Conservation (phyloP, 345 rosid species). For the rapeseed (Brassica napus) region Da-Ae NC_063442.1:41279001-41279500, state of each 20-base stretch:
- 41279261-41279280: slow-evolving; percentile 58
- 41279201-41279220: neutral
- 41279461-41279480: neutral
- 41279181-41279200: neutral
- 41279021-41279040: slow-evolving; percentile 15
- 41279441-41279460: neutral
- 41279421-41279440: neutral
- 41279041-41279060: neutral
- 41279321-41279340: neutral
- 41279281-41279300: slow-evolving; percentile 89
- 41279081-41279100: slow-evolving; percentile 37
- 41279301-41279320: slow-evolving; percentile 74
- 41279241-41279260: slow-evolving; percentile 13
- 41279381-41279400: neutral
- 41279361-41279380: neutral
- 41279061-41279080: slow-evolving; percentile 19
- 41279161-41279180: neutral
- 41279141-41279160: slow-evolving; percentile 25
- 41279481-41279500: slow-evolving; percentile 12
- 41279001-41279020: neutral
- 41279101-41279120: slow-evolving; percentile 42
- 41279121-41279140: slow-evolving; percentile 5
- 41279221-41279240: neutral
- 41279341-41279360: neutral
- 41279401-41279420: neutral